Percentiles rank a stretch among this genome's conserved stretches.
Evolutionary conservation across 805 yeast genomes (phyloP).

Genomic region (Metschnikowia proteae): DNA sequence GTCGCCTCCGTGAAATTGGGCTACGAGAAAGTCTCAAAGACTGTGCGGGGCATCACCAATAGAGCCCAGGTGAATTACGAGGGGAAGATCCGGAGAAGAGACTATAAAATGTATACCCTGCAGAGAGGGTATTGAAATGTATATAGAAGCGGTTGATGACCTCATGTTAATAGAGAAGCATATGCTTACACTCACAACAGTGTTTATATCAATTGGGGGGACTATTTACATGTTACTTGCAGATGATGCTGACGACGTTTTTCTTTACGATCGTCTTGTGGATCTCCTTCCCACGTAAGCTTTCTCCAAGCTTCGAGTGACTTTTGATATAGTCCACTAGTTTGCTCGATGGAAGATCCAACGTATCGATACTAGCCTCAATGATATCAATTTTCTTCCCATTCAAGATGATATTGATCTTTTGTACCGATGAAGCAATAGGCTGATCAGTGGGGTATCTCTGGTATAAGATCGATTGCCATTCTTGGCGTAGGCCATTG

Average conservation of each 20-base stretch:
- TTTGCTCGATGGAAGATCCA: slow-evolving; percentile 33
- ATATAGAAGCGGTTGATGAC: slow-evolving; percentile 3
- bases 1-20: slow-evolving; percentile 32
- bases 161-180: not conserved
- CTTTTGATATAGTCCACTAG: slow-evolving; percentile 45
- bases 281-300: slow-evolving; percentile 38
- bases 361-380: slow-evolving; percentile 37
- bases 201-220: not conserved
- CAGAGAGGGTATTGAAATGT: slow-evolving; percentile 29
- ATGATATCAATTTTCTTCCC: slow-evolving; percentile 61
- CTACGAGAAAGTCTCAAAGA: slow-evolving; percentile 24
- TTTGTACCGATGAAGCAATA: slow-evolving; percentile 34
- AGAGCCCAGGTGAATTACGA: slow-evolving; percentile 35
- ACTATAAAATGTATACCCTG: slow-evolving; percentile 30
- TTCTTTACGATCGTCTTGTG: slow-evolving; percentile 55
- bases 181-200: too few species aligned
- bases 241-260: slow-evolving; percentile 42
- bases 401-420: slow-evolving; percentile 64
- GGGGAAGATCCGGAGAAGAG: slow-evolving; percentile 37
- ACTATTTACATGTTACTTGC: slow-evolving; percentile 13
- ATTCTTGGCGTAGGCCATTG: slow-evolving; percentile 18
- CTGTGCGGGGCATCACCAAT: slow-evolving; percentile 31
- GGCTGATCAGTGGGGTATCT: slow-evolving; percentile 61
- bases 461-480: slow-evolving; percentile 52
- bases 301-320: slow-evolving; percentile 21